phyloP scores from a whole-genome alignment of 495 filamentous ascomycete genomes.

The Penicillium alfredii region DNA sequence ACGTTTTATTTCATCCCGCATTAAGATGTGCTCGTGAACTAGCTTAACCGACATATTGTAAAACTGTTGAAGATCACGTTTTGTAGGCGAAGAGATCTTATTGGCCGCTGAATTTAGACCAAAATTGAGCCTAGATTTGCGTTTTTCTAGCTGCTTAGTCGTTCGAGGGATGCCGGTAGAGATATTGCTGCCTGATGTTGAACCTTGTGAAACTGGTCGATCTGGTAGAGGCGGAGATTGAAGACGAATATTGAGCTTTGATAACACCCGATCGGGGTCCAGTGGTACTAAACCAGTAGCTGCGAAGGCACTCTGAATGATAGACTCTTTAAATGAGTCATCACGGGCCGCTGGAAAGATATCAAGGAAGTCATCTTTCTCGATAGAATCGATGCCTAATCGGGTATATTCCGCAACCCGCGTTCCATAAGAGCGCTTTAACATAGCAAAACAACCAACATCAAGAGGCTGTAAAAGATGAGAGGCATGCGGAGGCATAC shows the following conservation, averaged over 20 bases:
- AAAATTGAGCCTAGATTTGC: not conserved
- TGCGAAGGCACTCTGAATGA: slow-evolving; percentile 2
- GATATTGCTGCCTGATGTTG: slow-evolving; percentile 3
- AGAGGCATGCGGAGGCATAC: not conserved
- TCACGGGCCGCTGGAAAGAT: not conserved
- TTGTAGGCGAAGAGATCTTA: slow-evolving; percentile 4
- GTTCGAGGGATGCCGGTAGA: slow-evolving; percentile 1
- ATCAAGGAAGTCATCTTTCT: not conserved
- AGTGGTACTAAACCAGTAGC: no score
- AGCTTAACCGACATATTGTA: slow-evolving; percentile 1
- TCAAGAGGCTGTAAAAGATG: no score
- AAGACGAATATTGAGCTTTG: no score
- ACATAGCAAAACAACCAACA: no score
- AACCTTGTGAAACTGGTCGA: slow-evolving; percentile 1
- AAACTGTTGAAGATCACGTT: slow-evolving; percentile 3
- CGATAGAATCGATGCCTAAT: slow-evolving; percentile 2
- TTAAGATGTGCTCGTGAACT: not conserved
- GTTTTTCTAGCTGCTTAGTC: slow-evolving; percentile 2
- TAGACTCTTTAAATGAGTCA: slow-evolving; percentile 1
- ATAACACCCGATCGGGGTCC: no score
- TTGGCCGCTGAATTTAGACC: not conserved
- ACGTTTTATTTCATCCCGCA: not conserved
- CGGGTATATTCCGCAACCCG: slow-evolving; percentile 1
- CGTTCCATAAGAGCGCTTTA: not conserved
- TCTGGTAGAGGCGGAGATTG: slow-evolving; percentile 2